Conservation (phyloP, 1,139 yeast genomes). For the Yamadazyma siamensis region DNA sequence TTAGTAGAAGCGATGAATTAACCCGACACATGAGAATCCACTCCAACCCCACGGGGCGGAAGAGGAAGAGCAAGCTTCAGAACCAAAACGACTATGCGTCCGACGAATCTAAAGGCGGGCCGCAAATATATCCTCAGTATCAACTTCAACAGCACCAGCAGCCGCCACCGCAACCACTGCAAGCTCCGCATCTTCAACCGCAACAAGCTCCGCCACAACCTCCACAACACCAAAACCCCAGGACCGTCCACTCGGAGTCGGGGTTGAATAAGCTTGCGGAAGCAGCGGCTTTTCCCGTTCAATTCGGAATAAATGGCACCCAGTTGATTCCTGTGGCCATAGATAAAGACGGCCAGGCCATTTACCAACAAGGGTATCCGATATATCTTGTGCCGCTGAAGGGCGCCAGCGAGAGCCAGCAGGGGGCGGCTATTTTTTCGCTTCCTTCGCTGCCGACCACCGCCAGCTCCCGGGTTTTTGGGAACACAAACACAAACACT, state of each 20-base stretch:
- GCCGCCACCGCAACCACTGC: constrained; percentile 1
- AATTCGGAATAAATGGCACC: constrained; percentile 6
- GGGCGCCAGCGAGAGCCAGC: constrained; percentile 14
- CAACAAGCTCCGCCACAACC: too few relatives aligned
- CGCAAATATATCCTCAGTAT: neutral
- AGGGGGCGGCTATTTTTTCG: constrained; percentile 24
- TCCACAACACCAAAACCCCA: constrained; percentile 1
- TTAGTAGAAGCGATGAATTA: constrained; percentile 65
- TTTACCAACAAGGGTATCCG: constrained; percentile 33
- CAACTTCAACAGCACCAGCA: too few relatives aligned
- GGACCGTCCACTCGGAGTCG: neutral
- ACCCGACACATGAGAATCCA: constrained; percentile 67
- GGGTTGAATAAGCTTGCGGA: neutral
- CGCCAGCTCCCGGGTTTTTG: too few relatives aligned
- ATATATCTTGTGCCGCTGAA: constrained; percentile 25
- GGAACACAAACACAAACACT: too few relatives aligned
- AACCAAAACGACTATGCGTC: constrained; percentile 10
- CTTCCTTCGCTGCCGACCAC: constrained; percentile 26
- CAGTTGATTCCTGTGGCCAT: constrained; percentile 25
- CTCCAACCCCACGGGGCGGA: constrained; percentile 49
- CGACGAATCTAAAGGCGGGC: neutral
- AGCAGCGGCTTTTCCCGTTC: constrained; percentile 2
- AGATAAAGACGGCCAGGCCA: constrained; percentile 33
- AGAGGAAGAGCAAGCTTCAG: constrained; percentile 23
- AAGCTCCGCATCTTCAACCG: neutral